A percentile compares a stretch with the other conserved stretches of the same genome.
These are phyloP conservation scores for Suillus weaverae DNA, from an alignment of 768 basidiomycete genomes.

Conservation along the genomic window DNA sequence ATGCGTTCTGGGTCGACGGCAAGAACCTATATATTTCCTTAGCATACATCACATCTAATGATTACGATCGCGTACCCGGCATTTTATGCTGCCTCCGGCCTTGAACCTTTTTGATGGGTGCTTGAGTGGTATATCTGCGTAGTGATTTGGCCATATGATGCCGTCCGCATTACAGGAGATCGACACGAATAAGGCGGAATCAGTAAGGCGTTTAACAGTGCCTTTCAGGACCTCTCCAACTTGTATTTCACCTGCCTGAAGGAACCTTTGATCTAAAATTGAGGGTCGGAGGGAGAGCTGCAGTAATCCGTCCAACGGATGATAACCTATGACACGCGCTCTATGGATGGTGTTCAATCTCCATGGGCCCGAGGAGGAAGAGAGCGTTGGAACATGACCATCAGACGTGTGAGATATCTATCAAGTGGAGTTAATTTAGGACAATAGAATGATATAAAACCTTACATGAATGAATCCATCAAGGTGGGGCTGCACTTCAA, in stretches of 20 bases:
- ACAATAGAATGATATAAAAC: slow-evolving; percentile 12
- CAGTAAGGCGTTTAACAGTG: slow-evolving; percentile 73
- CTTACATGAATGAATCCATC: slow-evolving; percentile 88
- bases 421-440: slow-evolving; percentile 10
- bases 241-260: slow-evolving; percentile 78
- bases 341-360: slow-evolving; percentile 59
- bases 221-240: slow-evolving; percentile 89
- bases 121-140: slow-evolving; percentile 90
- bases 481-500: slow-evolving; percentile 56
- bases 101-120: slow-evolving; percentile 71
- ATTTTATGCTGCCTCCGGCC: slow-evolving; percentile 77
- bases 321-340: slow-evolving; percentile 81
- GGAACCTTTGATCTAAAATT: slow-evolving; percentile 80
- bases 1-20: slow-evolving; percentile 79
- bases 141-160: slow-evolving; percentile 93
- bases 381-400: slow-evolving; percentile 77
- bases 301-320: slow-evolving; percentile 82
- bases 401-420: slow-evolving; percentile 93
- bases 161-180: slow-evolving; percentile 88
- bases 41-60: slow-evolving; percentile 34
- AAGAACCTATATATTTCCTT: slow-evolving; percentile 46
- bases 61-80: slow-evolving; percentile 56
- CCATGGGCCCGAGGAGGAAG: slow-evolving; percentile 76
- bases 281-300: slow-evolving; percentile 86
- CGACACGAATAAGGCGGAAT: slow-evolving; percentile 81